Evolutionary conservation across 306 rosid species (phyloP).

Genomic region (Quercus ilex): DNA sequence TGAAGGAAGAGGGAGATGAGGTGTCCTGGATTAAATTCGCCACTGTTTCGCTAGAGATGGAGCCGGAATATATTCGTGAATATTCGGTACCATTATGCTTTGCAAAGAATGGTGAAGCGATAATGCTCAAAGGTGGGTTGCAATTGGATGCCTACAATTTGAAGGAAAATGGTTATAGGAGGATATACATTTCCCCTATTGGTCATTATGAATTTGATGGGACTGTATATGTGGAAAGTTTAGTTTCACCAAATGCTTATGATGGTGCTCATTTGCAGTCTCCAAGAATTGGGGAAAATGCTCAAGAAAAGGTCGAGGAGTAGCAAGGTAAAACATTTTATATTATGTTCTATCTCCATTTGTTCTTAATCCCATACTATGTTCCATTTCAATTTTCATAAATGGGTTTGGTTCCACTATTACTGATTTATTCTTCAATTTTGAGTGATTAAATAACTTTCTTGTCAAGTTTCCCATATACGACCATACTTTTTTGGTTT

Average conservation of each 20-base stretch:
- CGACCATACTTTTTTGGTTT: no score
- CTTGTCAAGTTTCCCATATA: no score
- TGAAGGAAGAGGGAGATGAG: background rate
- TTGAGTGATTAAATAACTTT: no score
- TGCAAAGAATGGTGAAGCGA: background rate
- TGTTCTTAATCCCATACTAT: background rate
- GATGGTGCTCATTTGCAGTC: background rate
- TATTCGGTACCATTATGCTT: background rate
- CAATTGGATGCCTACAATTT: background rate
- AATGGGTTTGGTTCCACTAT: no score
- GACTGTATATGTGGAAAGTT: background rate
- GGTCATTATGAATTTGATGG: background rate
- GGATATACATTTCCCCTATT: background rate
- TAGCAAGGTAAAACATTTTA: background rate
- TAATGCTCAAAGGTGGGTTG: background rate
- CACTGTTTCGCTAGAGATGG: background rate
- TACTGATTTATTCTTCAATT: no score
- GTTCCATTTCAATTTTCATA: background rate
- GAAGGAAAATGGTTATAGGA: background rate
- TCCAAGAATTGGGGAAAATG: background rate
- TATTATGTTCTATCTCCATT: background rate
- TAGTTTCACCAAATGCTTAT: background rate
- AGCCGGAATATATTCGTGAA: background rate
- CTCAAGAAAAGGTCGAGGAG: background rate
- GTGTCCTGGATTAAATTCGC: background rate